Percentiles rank a stretch among this genome's conserved stretches.
These are phyloP conservation scores for Entomortierella beljakovae DNA, from an alignment of 192 early-diverging fungal genomes.

Conservation along the genomic window DNA sequence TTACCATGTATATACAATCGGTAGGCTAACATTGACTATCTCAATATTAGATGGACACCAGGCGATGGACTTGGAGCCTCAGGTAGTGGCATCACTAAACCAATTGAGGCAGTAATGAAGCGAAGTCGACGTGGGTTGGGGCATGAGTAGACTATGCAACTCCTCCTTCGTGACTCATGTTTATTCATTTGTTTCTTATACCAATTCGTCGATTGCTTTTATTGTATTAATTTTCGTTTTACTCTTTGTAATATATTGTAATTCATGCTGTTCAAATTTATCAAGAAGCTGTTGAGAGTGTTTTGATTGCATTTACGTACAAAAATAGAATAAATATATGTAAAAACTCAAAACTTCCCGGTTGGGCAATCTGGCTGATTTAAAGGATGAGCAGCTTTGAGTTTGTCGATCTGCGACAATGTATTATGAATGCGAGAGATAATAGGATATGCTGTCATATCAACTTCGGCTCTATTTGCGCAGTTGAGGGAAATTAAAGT, in stretches of 20 bases:
- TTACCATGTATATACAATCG: background rate
- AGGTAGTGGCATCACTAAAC: constrained; percentile 54
- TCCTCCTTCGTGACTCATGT: background rate
- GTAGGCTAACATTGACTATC: background rate
- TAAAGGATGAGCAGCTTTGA: constrained; percentile 69
- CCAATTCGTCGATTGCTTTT: too few species aligned
- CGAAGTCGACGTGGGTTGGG: constrained; percentile 55
- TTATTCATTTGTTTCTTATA: too few species aligned
- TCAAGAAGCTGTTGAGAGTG: background rate
- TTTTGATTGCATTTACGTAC: too few species aligned
- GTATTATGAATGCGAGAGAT: constrained; percentile 71
- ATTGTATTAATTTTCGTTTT: too few species aligned
- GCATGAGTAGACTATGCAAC: background rate
- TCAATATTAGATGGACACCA: constrained; percentile 51
- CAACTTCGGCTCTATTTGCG: constrained; percentile 65
- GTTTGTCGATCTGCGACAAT: constrained; percentile 69
- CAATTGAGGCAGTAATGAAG: constrained; percentile 60
- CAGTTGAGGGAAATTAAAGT: background rate
- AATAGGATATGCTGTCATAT: constrained; percentile 75
- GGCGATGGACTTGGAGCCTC: constrained; percentile 56
- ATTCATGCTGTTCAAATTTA: background rate
- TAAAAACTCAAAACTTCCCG: constrained; percentile 35
- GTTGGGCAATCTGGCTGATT: constrained; percentile 74
- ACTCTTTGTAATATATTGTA: background rate
- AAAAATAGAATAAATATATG: background rate